Percentiles rank a stretch among this genome's conserved stretches.
Conservation (phyloP, 306 rosid species). For the Sicyos baderoa region DNA sequence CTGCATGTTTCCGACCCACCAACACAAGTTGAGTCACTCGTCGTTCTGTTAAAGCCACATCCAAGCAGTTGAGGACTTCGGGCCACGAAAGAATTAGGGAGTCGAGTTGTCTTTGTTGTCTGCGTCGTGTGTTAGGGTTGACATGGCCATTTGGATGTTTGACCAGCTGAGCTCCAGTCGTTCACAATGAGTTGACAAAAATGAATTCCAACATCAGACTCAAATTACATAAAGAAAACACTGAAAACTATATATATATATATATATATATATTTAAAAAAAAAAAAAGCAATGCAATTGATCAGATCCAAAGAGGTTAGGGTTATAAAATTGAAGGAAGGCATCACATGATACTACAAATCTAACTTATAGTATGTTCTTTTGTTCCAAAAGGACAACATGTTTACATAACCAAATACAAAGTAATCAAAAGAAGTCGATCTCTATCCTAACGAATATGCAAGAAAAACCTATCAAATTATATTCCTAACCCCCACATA, state of each 20-base stretch:
- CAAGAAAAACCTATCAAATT: conserved; percentile 10
- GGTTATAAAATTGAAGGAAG: background rate
- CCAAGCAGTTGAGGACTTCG: no score
- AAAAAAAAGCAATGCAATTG: background rate
- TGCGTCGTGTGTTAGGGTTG: no score
- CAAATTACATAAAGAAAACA: background rate
- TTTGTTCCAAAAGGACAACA: conserved; percentile 7
- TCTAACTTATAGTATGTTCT: conserved; percentile 12
- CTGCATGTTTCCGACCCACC: no score
- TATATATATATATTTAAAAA: no score
- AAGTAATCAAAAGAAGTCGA: background rate
- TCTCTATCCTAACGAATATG: conserved; percentile 15
- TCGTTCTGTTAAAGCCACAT: no score
- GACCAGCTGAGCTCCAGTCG: no score
- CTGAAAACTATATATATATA: no score
- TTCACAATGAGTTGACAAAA: no score
- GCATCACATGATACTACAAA: background rate
- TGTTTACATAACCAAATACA: conserved; percentile 16
- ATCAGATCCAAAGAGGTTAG: conserved; percentile 2
- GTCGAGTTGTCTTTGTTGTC: no score
- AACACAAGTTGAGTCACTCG: no score
- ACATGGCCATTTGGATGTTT: no score
- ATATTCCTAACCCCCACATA: background rate
- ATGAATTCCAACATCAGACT: background rate
- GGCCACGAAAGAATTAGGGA: no score